Evolutionary conservation across 2,329 filamentous ascomycete genomes (phyloP).

Genomic region (Rosellinia necatrix): DNA sequence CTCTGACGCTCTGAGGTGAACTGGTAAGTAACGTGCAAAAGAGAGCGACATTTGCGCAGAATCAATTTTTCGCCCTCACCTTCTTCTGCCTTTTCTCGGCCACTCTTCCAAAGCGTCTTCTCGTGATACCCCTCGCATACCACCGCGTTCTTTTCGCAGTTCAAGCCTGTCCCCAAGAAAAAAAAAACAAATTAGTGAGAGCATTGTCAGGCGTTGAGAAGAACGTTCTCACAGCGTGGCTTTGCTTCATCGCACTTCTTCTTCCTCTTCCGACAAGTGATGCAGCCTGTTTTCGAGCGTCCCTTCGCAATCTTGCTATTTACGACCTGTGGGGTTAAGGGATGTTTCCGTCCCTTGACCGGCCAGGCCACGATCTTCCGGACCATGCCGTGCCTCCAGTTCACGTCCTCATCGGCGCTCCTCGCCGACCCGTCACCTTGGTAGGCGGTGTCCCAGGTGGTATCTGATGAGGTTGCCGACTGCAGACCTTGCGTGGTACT

Average conservation of each 20-base stretch:
- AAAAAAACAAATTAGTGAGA: slow-evolving; percentile 15
- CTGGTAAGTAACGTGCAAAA: slow-evolving; percentile 26
- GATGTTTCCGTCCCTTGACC: slow-evolving; percentile 80
- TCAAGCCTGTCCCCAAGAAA: slow-evolving; percentile 71
- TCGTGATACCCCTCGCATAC: slow-evolving; percentile 89
- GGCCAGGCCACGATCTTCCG: too few relatives aligned
- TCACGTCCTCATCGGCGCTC: slow-evolving; percentile 47
- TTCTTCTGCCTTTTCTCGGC: slow-evolving; percentile 75
- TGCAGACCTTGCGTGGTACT: slow-evolving; percentile 56
- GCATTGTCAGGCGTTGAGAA: not conserved
- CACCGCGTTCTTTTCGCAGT: slow-evolving; percentile 92
- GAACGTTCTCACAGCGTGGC: slow-evolving; percentile 56
- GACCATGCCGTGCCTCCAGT: slow-evolving; percentile 54
- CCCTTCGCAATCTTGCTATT: slow-evolving; percentile 78
- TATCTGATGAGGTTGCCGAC: slow-evolving; percentile 53
- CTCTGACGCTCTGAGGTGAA: slow-evolving; percentile 53
- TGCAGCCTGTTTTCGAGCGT: slow-evolving; percentile 69
- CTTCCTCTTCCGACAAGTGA: slow-evolving; percentile 70
- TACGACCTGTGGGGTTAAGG: slow-evolving; percentile 61
- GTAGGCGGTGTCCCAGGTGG: slow-evolving; percentile 51
- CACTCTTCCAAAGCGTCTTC: slow-evolving; percentile 85
- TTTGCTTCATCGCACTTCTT: slow-evolving; percentile 76
- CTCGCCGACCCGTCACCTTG: slow-evolving; percentile 43
- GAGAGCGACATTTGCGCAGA: not conserved
- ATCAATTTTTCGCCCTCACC: slow-evolving; percentile 46